Evolutionary conservation across 2,329 filamentous ascomycete species (phyloP).

Genomic region (Alternaria ventricosa): DNA sequence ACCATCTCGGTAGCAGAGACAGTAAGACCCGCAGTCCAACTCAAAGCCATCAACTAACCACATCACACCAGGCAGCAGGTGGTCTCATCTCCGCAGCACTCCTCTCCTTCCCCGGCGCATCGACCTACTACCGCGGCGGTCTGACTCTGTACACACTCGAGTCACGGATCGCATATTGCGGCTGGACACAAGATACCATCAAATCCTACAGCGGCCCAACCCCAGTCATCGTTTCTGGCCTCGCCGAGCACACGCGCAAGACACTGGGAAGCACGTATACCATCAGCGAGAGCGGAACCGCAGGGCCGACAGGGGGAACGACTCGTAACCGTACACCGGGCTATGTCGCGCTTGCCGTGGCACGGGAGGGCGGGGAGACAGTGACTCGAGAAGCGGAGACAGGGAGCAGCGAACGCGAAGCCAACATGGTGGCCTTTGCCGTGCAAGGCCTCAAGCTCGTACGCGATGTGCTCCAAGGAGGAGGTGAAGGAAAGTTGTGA

Average conservation of each 20-base stretch:
- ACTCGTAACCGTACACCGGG: constrained; percentile 65
- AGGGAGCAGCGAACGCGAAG: constrained; percentile 61
- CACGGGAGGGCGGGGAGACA: constrained; percentile 59
- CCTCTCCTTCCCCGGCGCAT: constrained; percentile 65
- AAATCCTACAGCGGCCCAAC: constrained; percentile 65
- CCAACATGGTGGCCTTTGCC: constrained; percentile 69
- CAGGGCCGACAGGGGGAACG: constrained; percentile 65
- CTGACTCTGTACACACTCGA: constrained; percentile 67
- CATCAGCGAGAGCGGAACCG: constrained; percentile 66
- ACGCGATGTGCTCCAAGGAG: constrained; percentile 61
- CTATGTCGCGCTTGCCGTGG: constrained; percentile 69
- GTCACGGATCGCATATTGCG: constrained; percentile 64
- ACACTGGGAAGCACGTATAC: constrained; percentile 64
- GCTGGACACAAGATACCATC: constrained; percentile 64
- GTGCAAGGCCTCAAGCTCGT: constrained; percentile 63
- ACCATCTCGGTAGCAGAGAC: constrained; percentile 69
- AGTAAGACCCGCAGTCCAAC: constrained; percentile 39
- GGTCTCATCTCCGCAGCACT: constrained; percentile 67
- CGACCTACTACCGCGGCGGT: constrained; percentile 66
- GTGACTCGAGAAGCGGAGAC: constrained; percentile 64
- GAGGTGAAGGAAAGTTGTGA: constrained; percentile 46
- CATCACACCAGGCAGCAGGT: constrained; percentile 60
- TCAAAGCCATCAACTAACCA: background rate
- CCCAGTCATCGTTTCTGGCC: constrained; percentile 61
- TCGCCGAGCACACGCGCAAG: constrained; percentile 64